Evolutionary conservation across 192 early-diverging fungal species (phyloP).

Genomic region (Dissophora globulifera): DNA sequence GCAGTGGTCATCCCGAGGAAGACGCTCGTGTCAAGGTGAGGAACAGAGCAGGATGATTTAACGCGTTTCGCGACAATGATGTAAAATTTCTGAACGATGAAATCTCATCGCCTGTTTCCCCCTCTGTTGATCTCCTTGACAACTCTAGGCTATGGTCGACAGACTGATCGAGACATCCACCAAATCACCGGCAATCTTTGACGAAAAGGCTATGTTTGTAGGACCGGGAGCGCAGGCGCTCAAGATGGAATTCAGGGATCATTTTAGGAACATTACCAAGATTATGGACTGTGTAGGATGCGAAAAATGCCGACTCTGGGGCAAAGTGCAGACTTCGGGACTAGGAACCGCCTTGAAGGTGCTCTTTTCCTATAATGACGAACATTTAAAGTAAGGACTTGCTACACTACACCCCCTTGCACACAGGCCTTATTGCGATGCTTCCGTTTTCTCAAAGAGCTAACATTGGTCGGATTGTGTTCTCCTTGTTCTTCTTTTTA

Average conservation of each 20-base stretch:
- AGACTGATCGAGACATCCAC: conserved; percentile 61
- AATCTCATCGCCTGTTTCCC: no score
- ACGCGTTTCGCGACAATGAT: not conserved
- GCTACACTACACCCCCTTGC: no score
- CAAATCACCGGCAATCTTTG: conserved; percentile 80
- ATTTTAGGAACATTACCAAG: conserved; percentile 93
- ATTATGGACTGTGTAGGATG: conserved; percentile 99
- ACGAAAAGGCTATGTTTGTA: conserved; percentile 87
- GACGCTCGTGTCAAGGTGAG: conserved; percentile 60
- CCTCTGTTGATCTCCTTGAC: no score
- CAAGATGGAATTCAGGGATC: conserved; percentile 87
- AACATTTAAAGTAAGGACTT: conserved; percentile 58
- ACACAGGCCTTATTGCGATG: no score
- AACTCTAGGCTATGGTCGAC: conserved; percentile 70
- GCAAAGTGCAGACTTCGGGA: conserved; percentile 93
- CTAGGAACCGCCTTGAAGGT: conserved; percentile 94
- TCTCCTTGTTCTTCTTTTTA: conserved; percentile 1
- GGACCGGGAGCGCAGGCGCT: conserved; percentile 73
- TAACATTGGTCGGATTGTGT: no score
- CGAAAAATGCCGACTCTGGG: conserved; percentile 98
- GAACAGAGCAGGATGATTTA: no score
- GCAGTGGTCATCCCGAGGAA: conserved; percentile 70
- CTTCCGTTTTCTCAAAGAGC: no score
- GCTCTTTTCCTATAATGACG: conserved; percentile 90
- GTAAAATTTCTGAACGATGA: no score